phyloP scores from a whole-genome alignment of 129 eudicot genomes.

The Chrysanthemum lavandulifolium region DNA sequence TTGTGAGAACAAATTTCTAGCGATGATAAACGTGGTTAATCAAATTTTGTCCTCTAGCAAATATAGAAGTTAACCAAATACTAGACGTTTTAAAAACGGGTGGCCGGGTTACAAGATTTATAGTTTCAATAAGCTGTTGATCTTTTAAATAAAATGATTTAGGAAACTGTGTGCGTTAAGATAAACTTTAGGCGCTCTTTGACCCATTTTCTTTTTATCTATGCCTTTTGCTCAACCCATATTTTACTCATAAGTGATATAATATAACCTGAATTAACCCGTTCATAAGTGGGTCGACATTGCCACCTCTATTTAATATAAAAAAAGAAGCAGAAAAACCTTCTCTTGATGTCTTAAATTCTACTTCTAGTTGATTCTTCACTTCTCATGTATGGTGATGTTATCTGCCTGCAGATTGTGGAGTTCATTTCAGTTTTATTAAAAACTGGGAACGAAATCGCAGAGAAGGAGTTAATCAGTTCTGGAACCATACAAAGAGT shows the following conservation, averaged over 20 bases:
- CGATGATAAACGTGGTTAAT: not conserved
- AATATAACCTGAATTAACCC: not conserved
- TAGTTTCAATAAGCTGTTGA: not conserved
- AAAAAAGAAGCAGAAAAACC: not conserved
- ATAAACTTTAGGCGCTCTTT: not conserved
- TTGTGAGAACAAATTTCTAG: not conserved
- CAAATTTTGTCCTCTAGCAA: not conserved
- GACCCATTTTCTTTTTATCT: not conserved
- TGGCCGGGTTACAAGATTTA: not conserved
- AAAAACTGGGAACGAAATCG: constrained; percentile 74
- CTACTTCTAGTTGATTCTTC: not conserved
- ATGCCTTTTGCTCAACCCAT: not conserved
- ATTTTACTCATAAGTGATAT: not conserved
- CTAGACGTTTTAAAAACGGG: not conserved
- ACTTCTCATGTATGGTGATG: not conserved
- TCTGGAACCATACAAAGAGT: constrained; percentile 84
- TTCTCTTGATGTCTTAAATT: not conserved
- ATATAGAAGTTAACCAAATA: not conserved
- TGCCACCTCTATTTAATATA: not conserved
- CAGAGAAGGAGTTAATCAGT: constrained; percentile 72
- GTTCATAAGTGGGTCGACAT: not conserved
- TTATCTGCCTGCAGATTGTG: constrained; percentile 56
- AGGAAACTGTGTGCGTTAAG: not conserved
- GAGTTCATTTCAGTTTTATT: constrained; percentile 81
- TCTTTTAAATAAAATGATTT: not conserved